These are phyloP conservation scores for Ustulina deusta DNA, from an alignment of 2,329 filamentous ascomycete species.

Conservation along the genomic window DNA sequence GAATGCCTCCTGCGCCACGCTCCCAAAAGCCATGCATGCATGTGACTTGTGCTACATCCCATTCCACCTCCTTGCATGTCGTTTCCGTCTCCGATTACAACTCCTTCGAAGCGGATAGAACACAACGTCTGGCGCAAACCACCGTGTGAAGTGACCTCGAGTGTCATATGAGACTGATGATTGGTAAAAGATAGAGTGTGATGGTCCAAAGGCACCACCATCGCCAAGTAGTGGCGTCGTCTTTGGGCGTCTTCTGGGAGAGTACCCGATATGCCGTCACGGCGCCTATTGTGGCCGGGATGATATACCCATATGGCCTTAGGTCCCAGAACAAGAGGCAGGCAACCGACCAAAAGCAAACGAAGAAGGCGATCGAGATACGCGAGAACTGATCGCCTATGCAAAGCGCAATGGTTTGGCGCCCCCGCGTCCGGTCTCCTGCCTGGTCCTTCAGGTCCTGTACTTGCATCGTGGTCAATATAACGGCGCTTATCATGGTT, in stretches of 20 bases:
- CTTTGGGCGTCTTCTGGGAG: conserved; percentile 33
- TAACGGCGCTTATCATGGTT: conserved; percentile 42
- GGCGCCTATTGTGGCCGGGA: conserved; percentile 31
- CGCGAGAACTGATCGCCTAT: conserved; percentile 43
- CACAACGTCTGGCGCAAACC: conserved; percentile 6
- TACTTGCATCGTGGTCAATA: conserved; percentile 48
- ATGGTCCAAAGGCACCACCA: conserved; percentile 42
- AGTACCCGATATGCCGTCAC: conserved; percentile 35
- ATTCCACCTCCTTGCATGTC: conserved; percentile 1
- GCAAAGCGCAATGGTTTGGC: conserved; percentile 43
- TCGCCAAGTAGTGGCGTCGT: conserved; percentile 38
- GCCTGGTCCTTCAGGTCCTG: conserved; percentile 46
- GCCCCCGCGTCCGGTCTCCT: conserved; percentile 43
- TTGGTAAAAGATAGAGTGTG: conserved; percentile 39
- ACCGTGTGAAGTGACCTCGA: not conserved
- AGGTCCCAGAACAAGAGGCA: conserved; percentile 39
- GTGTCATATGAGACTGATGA: conserved; percentile 35
- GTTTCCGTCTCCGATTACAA: conserved; percentile 7
- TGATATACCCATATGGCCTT: conserved; percentile 28
- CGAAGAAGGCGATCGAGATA: conserved; percentile 38
- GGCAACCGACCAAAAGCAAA: conserved; percentile 39
- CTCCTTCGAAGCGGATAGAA: not conserved
- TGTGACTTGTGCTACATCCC: conserved; percentile 30
- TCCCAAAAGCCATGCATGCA: conserved; percentile 30
- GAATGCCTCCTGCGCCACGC: conserved; percentile 32